Evolutionary conservation across 768 basidiomycete genomes (phyloP).

Genomic region (Termitomyces sp.): DNA sequence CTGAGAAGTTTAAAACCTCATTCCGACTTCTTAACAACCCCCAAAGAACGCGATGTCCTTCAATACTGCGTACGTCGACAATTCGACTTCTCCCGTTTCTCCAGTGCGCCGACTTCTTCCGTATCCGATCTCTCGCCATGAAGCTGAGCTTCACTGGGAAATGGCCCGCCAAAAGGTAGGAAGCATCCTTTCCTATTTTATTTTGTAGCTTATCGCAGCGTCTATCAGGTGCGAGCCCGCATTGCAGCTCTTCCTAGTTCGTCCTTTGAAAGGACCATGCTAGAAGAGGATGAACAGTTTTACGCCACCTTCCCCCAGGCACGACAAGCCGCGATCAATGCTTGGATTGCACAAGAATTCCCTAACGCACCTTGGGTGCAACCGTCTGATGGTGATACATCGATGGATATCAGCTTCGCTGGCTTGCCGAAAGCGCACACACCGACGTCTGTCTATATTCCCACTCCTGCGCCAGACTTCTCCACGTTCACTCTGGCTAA

Average conservation of each 20-base stretch:
- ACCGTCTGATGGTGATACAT: neutral
- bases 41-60: neutral
- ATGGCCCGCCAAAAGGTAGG: constrained; percentile 8
- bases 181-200: neutral
- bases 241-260: constrained; percentile 1
- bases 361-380: neutral
- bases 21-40: neutral
- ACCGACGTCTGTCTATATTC: neutral
- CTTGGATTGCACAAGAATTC: constrained; percentile 8
- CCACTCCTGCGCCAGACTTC: neutral
- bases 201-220: neutral
- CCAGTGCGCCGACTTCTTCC: neutral
- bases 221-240: neutral
- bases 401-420: neutral
- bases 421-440: neutral
- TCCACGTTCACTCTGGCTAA: neutral
- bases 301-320: constrained; percentile 18
- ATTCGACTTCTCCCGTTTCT: neutral
- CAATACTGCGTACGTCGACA: neutral
- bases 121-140: constrained; percentile 2
- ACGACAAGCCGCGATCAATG: constrained; percentile 10
- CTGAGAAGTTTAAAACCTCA: neutral
- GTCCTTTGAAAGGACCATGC: constrained; percentile 14
- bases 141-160: constrained; percentile 13
- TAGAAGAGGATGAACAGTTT: constrained; percentile 16